A percentile compares a stretch with the other conserved stretches of the same genome.
Conservation (phyloP, 2,329 filamentous ascomycete genomes). For the Ascochyta viciae-villosae region DNA sequence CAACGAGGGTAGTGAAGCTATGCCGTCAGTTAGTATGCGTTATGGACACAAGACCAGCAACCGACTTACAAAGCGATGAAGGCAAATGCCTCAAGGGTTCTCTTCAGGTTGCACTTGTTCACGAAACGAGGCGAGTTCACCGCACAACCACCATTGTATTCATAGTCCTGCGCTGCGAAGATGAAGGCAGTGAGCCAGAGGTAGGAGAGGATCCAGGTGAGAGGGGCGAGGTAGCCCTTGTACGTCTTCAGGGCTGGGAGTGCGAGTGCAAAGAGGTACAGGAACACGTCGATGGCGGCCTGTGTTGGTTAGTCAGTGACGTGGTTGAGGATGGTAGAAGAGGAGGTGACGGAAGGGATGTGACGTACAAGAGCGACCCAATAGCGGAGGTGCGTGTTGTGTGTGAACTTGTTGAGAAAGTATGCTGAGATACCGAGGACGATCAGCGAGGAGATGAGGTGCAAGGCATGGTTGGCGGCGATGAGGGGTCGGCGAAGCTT, state of each 20-base stretch:
- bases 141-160: slow-evolving; percentile 16
- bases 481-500: slow-evolving; percentile 22
- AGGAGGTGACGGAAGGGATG: background rate
- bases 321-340: background rate
- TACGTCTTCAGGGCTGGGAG: slow-evolving; percentile 25
- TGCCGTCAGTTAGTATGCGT: background rate
- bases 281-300: slow-evolving; percentile 21
- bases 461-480: slow-evolving; percentile 24
- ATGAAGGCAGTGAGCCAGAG: slow-evolving; percentile 37
- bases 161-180: slow-evolving; percentile 33
- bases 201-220: slow-evolving; percentile 30
- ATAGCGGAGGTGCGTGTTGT: slow-evolving; percentile 29
- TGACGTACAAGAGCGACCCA: slow-evolving; percentile 24
- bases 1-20: slow-evolving; percentile 30
- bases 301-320: background rate
- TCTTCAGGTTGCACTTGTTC: slow-evolving; percentile 26
- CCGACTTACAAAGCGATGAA: slow-evolving; percentile 34
- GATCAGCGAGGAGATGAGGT: slow-evolving; percentile 26
- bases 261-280: slow-evolving; percentile 23
- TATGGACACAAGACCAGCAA: background rate
- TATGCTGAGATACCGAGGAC: slow-evolving; percentile 28
- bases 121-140: slow-evolving; percentile 19
- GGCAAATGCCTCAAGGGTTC: slow-evolving; percentile 30
- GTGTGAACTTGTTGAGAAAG: slow-evolving; percentile 21
- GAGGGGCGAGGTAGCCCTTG: slow-evolving; percentile 30